Evolutionary conservation across 148 eudicot species (phyloP), one percentile per base, ranked within the genome.

Genomic region (Heliamphora exappendiculata): DNA sequence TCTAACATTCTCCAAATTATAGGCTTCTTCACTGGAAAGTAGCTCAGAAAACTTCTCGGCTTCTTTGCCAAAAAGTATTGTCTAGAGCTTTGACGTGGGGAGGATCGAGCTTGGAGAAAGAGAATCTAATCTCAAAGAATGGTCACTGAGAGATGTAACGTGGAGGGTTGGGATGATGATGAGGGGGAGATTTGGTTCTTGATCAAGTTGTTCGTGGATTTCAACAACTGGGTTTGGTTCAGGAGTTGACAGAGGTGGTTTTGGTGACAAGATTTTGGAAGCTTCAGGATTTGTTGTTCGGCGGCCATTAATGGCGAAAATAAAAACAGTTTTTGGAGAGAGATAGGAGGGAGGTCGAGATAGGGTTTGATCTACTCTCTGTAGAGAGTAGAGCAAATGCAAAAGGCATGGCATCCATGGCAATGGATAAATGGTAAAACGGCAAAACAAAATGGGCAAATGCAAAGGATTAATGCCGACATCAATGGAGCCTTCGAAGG

Each of bases 211-310:
- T 59, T 44, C 76, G 9, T 39, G 5, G 29, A 26, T 41, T 58
- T 59, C 67, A 17, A 42, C 39, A 59, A 58, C 24, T 39, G 53
- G 76, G 67, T 74, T 59, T 41, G 29, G 24, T 16, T 58, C 34
- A 24, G 76, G 54, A 19, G 36, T 42, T 74, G 41, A 6, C 3
- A 28, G 7, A 17, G 54, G 28, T 14, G 39, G 39, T 34, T 74
- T 59, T 17, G 3, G 2, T 0, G 66, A 20, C 2, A 73, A 55
- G 65, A 73, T 26, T 57, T 39, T 7, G n/a, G n/a, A 14, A 73
- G 65, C 9, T 59, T 37, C 34, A 73, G 76, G 11, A 73, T 26
- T 73, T 73, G 37, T 74, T 74, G 36, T n/a, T 37, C 76, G 24
- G n/a, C 29, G 13, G 65, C 65, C 76, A 54, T 72, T 57, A 3